Percentiles rank a stretch among this genome's conserved stretches.
Conservation (phyloP, 2,329 filamentous ascomycete genomes). For the Fusarium gaditjirri region DNA sequence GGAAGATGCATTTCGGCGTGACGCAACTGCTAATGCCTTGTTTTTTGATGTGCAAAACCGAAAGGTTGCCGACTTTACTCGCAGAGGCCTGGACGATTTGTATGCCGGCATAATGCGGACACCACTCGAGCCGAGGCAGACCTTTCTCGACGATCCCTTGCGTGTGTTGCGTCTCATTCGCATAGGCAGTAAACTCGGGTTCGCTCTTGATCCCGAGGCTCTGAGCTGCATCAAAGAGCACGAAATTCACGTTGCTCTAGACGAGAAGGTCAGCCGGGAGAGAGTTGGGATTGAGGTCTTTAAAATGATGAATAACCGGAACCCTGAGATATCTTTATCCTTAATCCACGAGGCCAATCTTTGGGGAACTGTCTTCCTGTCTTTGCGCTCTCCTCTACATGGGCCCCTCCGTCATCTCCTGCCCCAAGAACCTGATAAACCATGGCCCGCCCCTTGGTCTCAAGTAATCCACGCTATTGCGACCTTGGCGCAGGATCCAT, state of each 20-base stretch:
- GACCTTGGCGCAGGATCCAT: background rate
- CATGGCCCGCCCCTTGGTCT: background rate
- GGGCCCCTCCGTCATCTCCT: background rate
- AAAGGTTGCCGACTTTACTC: background rate
- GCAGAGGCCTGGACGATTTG: background rate
- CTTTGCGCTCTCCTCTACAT: background rate
- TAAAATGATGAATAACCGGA: background rate
- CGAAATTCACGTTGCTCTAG: background rate
- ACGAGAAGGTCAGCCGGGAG: background rate
- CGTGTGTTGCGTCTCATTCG: background rate
- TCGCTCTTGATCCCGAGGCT: background rate
- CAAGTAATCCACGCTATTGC: background rate
- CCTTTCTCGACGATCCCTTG: constrained; percentile 2
- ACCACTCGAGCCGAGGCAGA: background rate
- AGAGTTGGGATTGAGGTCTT: background rate
- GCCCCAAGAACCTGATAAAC: background rate
- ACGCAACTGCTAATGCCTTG: background rate
- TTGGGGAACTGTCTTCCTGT: background rate
- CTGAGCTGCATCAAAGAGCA: background rate
- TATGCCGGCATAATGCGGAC: background rate
- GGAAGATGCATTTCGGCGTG: background rate
- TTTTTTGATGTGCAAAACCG: background rate
- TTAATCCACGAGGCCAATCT: background rate
- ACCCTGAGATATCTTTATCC: background rate
- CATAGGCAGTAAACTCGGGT: background rate